A percentile compares a stretch with the other conserved stretches of the same genome.
phyloP scores from a whole-genome alignment of 2,329 filamentous ascomycete genomes.

The Talaromyces pinophilus region DNA sequence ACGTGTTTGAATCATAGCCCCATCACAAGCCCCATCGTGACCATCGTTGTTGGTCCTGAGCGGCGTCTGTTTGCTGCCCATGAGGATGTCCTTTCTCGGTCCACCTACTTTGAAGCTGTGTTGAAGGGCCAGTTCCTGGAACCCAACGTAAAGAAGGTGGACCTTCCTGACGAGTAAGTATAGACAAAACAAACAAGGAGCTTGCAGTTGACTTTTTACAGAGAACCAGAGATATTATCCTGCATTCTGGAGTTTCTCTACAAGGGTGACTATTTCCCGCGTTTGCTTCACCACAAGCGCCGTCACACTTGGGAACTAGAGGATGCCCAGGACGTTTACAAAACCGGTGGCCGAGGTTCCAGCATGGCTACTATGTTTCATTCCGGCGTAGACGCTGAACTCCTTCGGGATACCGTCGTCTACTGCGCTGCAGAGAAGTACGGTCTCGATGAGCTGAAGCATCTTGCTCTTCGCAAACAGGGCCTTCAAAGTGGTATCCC shows the following conservation, averaged over 20 bases:
- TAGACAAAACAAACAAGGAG: neutral
- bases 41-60: constrained; percentile 78
- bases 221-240: constrained; percentile 90
- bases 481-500: constrained; percentile 90
- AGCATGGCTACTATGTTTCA: constrained; percentile 78
- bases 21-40: constrained; percentile 75
- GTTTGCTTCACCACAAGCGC: constrained; percentile 82
- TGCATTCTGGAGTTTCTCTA: constrained; percentile 95
- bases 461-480: constrained; percentile 88
- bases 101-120: constrained; percentile 76
- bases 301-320: constrained; percentile 89
- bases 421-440: constrained; percentile 93
- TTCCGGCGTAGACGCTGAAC: constrained; percentile 68
- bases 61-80: constrained; percentile 92
- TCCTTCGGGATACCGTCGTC: constrained; percentile 89
- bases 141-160: constrained; percentile 69
- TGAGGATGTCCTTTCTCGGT: constrained; percentile 84
- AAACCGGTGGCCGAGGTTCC: constrained; percentile 60
- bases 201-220: constrained; percentile 49
- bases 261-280: constrained; percentile 94
- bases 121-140: constrained; percentile 73
- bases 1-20: constrained; percentile 34
- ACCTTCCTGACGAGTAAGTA: constrained; percentile 65
- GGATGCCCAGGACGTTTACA: constrained; percentile 60
- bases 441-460: constrained; percentile 88